phyloP scores from a whole-genome alignment of 2,329 filamentous ascomycete species.

The Aspergillus chevalieri region DNA sequence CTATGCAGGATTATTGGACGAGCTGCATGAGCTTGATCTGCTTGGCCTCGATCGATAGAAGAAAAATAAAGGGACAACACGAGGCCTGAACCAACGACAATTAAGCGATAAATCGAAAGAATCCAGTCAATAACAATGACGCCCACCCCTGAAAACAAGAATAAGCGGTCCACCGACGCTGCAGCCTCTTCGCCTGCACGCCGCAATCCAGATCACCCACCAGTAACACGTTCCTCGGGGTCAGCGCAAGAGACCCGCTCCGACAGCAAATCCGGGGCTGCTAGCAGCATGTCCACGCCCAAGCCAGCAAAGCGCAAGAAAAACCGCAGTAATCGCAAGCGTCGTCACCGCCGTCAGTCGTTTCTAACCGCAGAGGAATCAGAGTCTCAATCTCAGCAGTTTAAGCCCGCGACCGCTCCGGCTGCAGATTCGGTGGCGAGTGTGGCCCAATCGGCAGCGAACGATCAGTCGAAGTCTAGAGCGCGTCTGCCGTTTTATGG shows the following conservation, averaged over 20 bases:
- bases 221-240: conserved; percentile 6
- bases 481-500: conserved; percentile 49
- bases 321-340: conserved; percentile 65
- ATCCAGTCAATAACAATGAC: neutral
- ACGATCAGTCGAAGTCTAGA: conserved; percentile 19
- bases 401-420: conserved; percentile 46
- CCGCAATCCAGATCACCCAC: neutral
- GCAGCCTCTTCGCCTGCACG: neutral
- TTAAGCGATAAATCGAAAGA: neutral
- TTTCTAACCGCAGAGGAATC: conserved; percentile 64
- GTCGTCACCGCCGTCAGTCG: conserved; percentile 72
- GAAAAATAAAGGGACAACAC: neutral
- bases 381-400: conserved; percentile 21
- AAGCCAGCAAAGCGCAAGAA: conserved; percentile 49
- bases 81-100: neutral
- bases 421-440: conserved; percentile 29
- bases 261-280: conserved; percentile 13
- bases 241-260: conserved; percentile 16
- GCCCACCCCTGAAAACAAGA: neutral
- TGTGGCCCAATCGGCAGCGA: conserved; percentile 19
- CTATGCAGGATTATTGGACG: neutral
- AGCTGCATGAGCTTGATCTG: neutral
- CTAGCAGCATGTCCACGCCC: neutral
- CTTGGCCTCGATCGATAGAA: neutral
- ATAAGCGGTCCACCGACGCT: neutral